Evolutionary conservation across 1,284 basidiomycete genomes (phyloP).

Genomic region (Pseudozyma pruni): DNA sequence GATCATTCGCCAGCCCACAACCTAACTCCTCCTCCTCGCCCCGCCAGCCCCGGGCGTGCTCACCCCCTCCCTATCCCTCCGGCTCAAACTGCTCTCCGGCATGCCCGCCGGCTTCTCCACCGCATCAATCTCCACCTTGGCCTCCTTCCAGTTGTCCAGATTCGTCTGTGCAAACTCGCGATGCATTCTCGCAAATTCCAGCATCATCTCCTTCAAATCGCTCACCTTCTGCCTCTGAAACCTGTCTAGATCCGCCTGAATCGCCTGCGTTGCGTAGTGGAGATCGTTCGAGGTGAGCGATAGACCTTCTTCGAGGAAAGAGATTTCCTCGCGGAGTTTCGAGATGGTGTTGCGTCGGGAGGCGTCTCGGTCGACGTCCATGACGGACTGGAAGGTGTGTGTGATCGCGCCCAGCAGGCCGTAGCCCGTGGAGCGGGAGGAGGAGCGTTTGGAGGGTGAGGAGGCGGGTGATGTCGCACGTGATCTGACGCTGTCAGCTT

Average conservation of each 20-base stretch:
- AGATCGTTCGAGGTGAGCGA: conserved; percentile 72
- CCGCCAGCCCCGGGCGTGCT: conserved; percentile 14
- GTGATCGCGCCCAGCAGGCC: conserved; percentile 90
- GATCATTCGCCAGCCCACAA: no score
- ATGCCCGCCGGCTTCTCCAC: conserved; percentile 73
- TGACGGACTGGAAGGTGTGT: conserved; percentile 95
- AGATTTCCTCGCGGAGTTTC: conserved; percentile 92
- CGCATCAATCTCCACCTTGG: conserved; percentile 85
- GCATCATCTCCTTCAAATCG: conserved; percentile 89
- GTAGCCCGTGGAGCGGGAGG: conserved; percentile 55
- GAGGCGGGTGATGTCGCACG: conserved; percentile 32
- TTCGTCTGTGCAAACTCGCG: conserved; percentile 83
- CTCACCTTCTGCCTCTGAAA: conserved; percentile 99
- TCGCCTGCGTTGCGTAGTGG: conserved; percentile 92
- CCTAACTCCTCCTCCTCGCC: conserved; percentile 19
- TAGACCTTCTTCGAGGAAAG: conserved; percentile 61
- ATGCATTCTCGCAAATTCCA: conserved; percentile 88
- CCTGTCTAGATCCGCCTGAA: conserved; percentile 95
- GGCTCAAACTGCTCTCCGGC: conserved; percentile 52
- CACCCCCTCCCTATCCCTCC: conserved; percentile 27
- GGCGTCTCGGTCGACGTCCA: conserved; percentile 97
- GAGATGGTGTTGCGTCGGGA: conserved; percentile 90
- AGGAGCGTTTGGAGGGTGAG: conserved; percentile 39
- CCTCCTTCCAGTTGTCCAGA: conserved; percentile 94
- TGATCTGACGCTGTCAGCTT: conserved; percentile 2